Base-by-base conservation (phyloP, 495 filamentous ascomycete species). In the Physcia stellaris region DNA sequence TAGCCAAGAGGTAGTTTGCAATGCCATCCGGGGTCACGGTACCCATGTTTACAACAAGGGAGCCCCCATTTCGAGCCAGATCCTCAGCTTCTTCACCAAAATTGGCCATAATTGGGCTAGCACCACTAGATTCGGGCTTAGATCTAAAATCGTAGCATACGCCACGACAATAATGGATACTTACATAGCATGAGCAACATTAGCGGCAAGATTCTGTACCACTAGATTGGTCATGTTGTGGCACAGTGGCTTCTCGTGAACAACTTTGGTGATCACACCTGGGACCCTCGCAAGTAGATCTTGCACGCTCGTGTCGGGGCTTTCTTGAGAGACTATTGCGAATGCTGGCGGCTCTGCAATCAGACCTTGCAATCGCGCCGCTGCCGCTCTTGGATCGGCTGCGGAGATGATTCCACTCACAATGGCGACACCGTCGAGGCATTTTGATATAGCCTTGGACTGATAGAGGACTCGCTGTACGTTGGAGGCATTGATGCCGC, bases 201-300 rank as follows among this genome's bases (percentile, higher is more conserved):
- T 94, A 13, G 90, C 88, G 9, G 85, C 83, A 49, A 98, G 81
- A 52, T 94, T 93, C 47, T 88, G 83, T 24, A 94, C 86, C 1
- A 95, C 82, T 37, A 83, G 64, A 56, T 95, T 95, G 31, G 92
- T 95, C 80, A 96, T 95, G 55, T 94, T 94, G 59, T 95, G 90
- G 6, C 80, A 84, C 7, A 98, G 65, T 0, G 90, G 88, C 32
- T 73, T 77, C 12, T 54, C 62, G 9, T 60, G 46, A 0, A 67
- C 65, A 33, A 94, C 63, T 15, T 65, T 66, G 34, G 58, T 67
- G 22, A 88, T 61, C 16, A 86, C 55, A 2, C 54, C 51, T 0
- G 76, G 73, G 2, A 76, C 66, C 26, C 59, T 48, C 5, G 52
- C 46, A 7, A 70, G 48, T 27, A 72, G 43, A 3, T 52, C 49